phyloP scores from a whole-genome alignment of 2,329 filamentous ascomycete genomes.

The Fusarium transvaalense region DNA sequence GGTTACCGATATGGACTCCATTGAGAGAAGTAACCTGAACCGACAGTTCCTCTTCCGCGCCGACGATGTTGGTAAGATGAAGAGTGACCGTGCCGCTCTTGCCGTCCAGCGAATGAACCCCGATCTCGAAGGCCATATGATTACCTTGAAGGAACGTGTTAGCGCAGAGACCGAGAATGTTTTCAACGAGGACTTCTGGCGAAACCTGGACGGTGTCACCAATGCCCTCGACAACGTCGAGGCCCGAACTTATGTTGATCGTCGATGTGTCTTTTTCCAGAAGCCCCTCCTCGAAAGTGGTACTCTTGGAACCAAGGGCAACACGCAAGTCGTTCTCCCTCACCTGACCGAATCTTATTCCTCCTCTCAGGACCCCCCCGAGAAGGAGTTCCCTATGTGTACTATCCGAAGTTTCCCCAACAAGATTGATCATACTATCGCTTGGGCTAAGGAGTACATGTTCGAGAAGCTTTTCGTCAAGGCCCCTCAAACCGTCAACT shows the following conservation, averaged over 20 bases:
- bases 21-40: conserved; percentile 99
- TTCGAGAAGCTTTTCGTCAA: conserved; percentile 96
- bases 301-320: conserved; percentile 98
- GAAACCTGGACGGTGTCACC: conserved; percentile 87
- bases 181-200: conserved; percentile 96
- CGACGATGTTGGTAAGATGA: conserved; percentile 93
- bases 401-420: conserved; percentile 98
- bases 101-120: conserved; percentile 98
- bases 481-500: conserved; percentile 91
- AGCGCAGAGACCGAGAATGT: conserved; percentile 91
- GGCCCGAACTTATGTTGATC: conserved; percentile 94
- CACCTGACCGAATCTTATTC: conserved; percentile 96
- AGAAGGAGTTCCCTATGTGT: conserved; percentile 99
- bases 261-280: conserved; percentile 97
- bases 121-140: conserved; percentile 87
- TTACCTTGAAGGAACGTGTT: conserved; percentile 87
- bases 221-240: conserved; percentile 98
- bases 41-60: conserved; percentile 95
- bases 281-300: conserved; percentile 97
- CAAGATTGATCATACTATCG: conserved; percentile 98
- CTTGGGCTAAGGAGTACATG: conserved; percentile 90
- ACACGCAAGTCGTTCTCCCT: conserved; percentile 95
- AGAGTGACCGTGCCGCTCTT: conserved; percentile 92
- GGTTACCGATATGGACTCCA: conserved; percentile 98
- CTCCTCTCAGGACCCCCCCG: conserved; percentile 91